Conservation (phyloP, 2,329 filamentous ascomycete species). For the Fusarium sp. region DNA sequence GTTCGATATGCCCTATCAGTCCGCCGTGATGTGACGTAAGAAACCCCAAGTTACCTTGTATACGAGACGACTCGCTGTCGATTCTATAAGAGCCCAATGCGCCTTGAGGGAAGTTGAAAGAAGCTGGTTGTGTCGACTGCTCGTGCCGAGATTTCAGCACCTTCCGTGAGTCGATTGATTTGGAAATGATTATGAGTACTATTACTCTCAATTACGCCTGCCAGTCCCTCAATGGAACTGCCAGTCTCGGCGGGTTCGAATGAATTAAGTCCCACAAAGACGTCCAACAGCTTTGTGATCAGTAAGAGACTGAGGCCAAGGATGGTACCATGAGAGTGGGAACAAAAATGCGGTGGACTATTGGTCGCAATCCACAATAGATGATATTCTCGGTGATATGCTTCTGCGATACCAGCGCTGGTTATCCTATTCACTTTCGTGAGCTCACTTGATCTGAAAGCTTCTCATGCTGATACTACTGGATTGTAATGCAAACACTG, state of each 20-base stretch:
- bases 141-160: slow-evolving; percentile 9
- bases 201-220: slow-evolving; percentile 1
- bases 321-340: not conserved
- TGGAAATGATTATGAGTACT: not conserved
- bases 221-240: slow-evolving; percentile 10
- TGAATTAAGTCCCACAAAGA: slow-evolving; percentile 4
- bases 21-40: slow-evolving; percentile 8
- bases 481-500: no score
- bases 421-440: no score
- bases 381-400: not conserved
- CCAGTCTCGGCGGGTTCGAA: not conserved
- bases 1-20: slow-evolving; percentile 6
- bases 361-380: slow-evolving; percentile 5
- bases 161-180: not conserved
- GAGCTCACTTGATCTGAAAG: no score
- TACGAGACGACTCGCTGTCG: not conserved
- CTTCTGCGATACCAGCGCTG: not conserved
- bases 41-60: rapidly evolving
- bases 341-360: slow-evolving; percentile 10
- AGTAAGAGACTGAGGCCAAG: not conserved
- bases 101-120: not conserved
- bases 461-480: no score
- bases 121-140: slow-evolving; percentile 4
- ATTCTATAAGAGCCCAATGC: not conserved
- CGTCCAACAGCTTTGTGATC: not conserved